Evolutionary conservation across 371 early-diverging fungal genomes (phyloP), one percentile per base, ranked within the genome.

Genomic region (Syncephalastrum sp.): DNA sequence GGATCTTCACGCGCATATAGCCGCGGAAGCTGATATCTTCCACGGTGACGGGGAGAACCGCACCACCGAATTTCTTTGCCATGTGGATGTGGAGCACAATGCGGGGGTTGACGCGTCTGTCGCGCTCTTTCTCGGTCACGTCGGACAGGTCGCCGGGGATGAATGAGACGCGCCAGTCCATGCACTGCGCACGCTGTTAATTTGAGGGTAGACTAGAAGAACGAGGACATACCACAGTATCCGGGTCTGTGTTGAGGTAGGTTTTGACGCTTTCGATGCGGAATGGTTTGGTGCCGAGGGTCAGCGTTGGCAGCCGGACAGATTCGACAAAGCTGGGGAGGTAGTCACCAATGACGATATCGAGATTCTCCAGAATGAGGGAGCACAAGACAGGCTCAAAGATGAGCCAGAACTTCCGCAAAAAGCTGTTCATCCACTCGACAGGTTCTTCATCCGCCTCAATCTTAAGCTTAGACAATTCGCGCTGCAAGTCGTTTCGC

Each of bases 381-480:
- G 86, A 82, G 51, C 95, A 91, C 43, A 99, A 71, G 2, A 85
- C 84, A 12, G 98, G 96, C 75, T 99, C 99, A 59, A 90, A 93
- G 50, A 94, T 92, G 19, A 91, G 77, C 99, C 99, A 99, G 69
- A 97, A 93, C 50, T 78, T 79, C 50, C 72, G 64, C 21, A 70
- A 16, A 43, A 98, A 93, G 64, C 84, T 87, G 74, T 99, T 99
- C 55, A 99, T 71, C 99, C 99, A 99, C 57, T 95, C 95, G 4
- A 91, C 94, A 33, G 90, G 86, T 72, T 99, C 99, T 25, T 67
- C 65, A 27, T 82, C 76, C 13, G 71, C 61, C 13, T 79, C 86
- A 12, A 85, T 47, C 27, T 68, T 62, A 29, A 74, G 62, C 19
- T 68, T 65, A 23, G 80, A 67, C 17, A 86, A 53, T 38, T 84